These are phyloP conservation scores for Inga oerstediana DNA, from an alignment of 306 rosid species.

Conservation along the genomic window DNA sequence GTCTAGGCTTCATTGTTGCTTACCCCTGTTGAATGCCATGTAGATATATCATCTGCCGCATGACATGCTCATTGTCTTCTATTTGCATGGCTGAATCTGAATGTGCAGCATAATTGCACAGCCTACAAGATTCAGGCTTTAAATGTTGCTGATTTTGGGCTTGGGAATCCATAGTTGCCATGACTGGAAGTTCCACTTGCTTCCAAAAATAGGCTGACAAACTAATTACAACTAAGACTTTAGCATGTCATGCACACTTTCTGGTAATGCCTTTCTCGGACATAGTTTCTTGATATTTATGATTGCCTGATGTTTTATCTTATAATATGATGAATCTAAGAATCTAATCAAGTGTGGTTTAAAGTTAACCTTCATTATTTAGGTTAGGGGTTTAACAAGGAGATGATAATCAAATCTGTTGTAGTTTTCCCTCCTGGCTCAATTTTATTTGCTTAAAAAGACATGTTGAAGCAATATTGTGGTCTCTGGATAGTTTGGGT, in stretches of 20 bases:
- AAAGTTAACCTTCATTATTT: not conserved
- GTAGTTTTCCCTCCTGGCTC: no score
- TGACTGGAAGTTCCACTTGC: not conserved
- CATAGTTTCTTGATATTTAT: not conserved
- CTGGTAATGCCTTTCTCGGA: not conserved
- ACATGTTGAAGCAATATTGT: not conserved
- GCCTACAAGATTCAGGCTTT: not conserved
- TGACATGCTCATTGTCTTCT: slow-evolving; percentile 10
- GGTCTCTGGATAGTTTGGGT: slow-evolving; percentile 23
- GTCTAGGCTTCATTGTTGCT: slow-evolving; percentile 30
- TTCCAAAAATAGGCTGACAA: not conserved
- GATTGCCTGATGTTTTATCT: not conserved
- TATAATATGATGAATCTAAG: not conserved
- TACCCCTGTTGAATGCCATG: slow-evolving; percentile 35
- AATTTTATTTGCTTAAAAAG: not conserved
- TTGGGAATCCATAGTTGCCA: not conserved
- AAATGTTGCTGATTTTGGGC: not conserved
- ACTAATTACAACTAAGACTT: not conserved
- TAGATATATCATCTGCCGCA: slow-evolving; percentile 46
- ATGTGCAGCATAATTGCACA: not conserved
- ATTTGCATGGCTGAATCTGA: not conserved
- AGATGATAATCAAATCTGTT: not conserved
- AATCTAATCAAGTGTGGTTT: not conserved
- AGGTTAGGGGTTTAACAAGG: not conserved
- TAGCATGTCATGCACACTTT: not conserved